These are phyloP conservation scores for Phytophthora sp. DNA, from an alignment of 352 stramenopile genomes.

Conservation along the genomic window DNA sequence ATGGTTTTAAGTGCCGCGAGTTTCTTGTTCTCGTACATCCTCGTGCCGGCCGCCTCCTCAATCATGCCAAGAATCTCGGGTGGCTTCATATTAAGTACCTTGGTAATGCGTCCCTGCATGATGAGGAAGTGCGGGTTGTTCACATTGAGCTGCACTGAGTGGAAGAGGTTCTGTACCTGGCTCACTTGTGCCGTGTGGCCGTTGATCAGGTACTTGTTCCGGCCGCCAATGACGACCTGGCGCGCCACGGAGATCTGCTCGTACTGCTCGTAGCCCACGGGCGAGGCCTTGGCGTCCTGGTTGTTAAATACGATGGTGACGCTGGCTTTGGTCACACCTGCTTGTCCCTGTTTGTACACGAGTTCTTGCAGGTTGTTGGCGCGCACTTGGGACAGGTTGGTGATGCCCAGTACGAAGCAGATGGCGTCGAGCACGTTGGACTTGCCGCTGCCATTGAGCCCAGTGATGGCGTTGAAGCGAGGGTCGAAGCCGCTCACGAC, in stretches of 20 bases:
- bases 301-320: slow-evolving; percentile 99
- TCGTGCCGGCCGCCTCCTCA: slow-evolving; percentile 98
- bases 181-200: slow-evolving; percentile 96
- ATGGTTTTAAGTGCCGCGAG: slow-evolving; percentile 98
- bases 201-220: slow-evolving; percentile 99
- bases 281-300: slow-evolving; percentile 90
- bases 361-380: slow-evolving; percentile 99
- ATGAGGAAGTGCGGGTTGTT: slow-evolving; percentile 99
- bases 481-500: slow-evolving; percentile 99
- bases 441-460: slow-evolving; percentile 99
- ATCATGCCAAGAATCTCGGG: slow-evolving; percentile 99
- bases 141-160: slow-evolving; percentile 99
- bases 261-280: slow-evolving; percentile 98
- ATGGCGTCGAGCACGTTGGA: slow-evolving; percentile 99
- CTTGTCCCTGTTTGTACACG: slow-evolving; percentile 99
- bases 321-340: slow-evolving; percentile 98
- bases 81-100: slow-evolving; percentile 99
- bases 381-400: slow-evolving; percentile 98
- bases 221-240: slow-evolving; percentile 98
- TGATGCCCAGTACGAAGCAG: slow-evolving; percentile 99
- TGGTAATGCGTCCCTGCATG: slow-evolving; percentile 99
- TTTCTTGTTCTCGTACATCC: slow-evolving; percentile 99
- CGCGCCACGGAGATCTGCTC: slow-evolving; percentile 98
- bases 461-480: slow-evolving; percentile 99
- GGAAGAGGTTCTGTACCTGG: slow-evolving; percentile 99